Evolutionary conservation across 2,329 filamentous ascomycete species (phyloP), one percentile per base, ranked within the genome.

Genomic region (Exophiala lecanii-corni): DNA sequence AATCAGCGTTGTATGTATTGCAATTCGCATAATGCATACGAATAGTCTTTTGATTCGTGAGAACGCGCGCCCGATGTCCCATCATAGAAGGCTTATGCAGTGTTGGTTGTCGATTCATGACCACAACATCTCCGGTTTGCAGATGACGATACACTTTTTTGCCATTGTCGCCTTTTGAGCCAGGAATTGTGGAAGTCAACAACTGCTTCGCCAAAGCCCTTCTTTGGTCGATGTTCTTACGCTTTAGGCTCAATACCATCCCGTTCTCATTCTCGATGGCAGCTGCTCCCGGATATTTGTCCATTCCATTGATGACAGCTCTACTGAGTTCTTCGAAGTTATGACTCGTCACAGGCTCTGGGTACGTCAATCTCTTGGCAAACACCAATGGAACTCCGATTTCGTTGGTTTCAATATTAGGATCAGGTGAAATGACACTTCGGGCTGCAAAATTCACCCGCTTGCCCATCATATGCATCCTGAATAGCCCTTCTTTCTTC

Each of bases 401-500:
- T 67, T 98, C 92, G 64, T 95, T 97, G 13, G 92, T 97, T 65
- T 98, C 92, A 58, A 98, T 95, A 60, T 97, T 98, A 2, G 92
- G 92, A 61, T 98, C 92, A 0, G 92, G 92, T 7, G 91, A 97
- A 57, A 98, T 98, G 63, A 98, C 92, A 75, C 86, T 94, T 63
- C 92, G 84, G 26, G 92, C 92, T 37, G 92, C 92, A 63, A 92
- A 97, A 65, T 98, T 97, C 69, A 98, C 92, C 72, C 92, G 89
- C 74, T 98, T 98, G 49, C 92, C 92, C 92, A 98, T 98, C 92
- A 98, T 97, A 67, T 98, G 96, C 73, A 95, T 97, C 57, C 92
- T 78, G 73, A 98, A 98, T 20, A 98, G 75, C 53, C 92, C 92
- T 61, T 98, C 94, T 68, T 98, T 98, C 74, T 98, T 98, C 68